These are phyloP conservation scores for Jatropha multifida DNA, from an alignment of 441 rosid genomes.

Conservation along the genomic window DNA sequence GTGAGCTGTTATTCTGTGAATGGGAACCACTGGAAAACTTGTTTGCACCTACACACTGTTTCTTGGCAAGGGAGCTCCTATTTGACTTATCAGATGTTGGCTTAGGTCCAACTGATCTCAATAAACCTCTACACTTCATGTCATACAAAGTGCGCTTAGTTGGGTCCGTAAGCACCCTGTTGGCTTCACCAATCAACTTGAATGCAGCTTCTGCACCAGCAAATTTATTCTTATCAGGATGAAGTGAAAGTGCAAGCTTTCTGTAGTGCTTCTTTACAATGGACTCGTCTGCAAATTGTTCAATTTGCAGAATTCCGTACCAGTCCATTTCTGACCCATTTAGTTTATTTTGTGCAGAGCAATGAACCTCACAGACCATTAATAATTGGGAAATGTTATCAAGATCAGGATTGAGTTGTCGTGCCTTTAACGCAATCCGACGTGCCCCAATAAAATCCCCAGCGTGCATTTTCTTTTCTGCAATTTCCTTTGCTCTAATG, in stretches of 20 bases:
- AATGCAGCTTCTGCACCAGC: conserved; percentile 97
- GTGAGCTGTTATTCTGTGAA: conserved; percentile 34
- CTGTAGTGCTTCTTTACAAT: conserved; percentile 77
- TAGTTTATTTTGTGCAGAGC: conserved; percentile 56
- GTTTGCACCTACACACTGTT: conserved; percentile 30
- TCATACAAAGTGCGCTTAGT: conserved; percentile 54
- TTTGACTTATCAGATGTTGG: conserved; percentile 43
- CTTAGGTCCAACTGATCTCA: conserved; percentile 34
- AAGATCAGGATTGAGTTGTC: conserved; percentile 53
- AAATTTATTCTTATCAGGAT: conserved; percentile 88
- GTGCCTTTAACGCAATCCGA: conserved; percentile 63
- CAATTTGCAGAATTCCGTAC: conserved; percentile 87
- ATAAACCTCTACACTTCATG: conserved; percentile 39
- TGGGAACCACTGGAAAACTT: conserved; percentile 26
- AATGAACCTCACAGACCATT: conserved; percentile 84
- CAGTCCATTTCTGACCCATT: conserved; percentile 71
- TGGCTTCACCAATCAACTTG: conserved; percentile 86
- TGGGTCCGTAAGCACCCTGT: conserved; percentile 67
- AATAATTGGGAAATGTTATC: conserved; percentile 64
- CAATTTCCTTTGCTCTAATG: conserved; percentile 65
- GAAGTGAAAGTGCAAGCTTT: conserved; percentile 81
- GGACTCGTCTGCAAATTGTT: conserved; percentile 55
- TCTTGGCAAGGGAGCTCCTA: conserved; percentile 24
- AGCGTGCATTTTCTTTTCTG: conserved; percentile 60
- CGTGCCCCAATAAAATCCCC: conserved; percentile 65